phyloP scores from a whole-genome alignment of 768 basidiomycete species.

The Russula brevipes region DNA sequence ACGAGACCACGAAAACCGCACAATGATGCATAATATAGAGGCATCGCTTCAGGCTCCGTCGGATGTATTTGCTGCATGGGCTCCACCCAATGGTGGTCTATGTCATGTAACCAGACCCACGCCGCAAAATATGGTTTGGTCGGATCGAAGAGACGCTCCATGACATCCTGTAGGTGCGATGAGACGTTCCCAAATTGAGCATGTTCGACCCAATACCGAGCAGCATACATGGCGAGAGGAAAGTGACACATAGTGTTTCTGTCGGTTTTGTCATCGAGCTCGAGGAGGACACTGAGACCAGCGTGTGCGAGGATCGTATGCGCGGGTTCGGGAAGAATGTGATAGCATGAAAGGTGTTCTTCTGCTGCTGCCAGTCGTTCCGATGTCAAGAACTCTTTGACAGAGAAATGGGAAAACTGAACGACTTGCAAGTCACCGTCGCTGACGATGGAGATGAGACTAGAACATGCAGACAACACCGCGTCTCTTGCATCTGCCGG shows the following conservation, averaged over 20 bases:
- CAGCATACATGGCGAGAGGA: neutral
- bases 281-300: neutral
- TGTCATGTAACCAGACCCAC: slow-evolving; percentile 10
- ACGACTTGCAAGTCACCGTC: neutral
- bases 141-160: neutral
- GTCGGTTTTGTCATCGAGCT: neutral
- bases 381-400: slow-evolving; percentile 11
- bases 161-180: neutral
- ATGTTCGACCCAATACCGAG: slow-evolving; percentile 9
- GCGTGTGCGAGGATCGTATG: neutral
- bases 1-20: neutral
- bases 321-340: neutral
- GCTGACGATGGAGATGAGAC: neutral
- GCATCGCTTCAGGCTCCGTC: neutral
- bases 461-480: slow-evolving; percentile 5
- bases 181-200: neutral
- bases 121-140: neutral
- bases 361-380: neutral
- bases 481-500: neutral
- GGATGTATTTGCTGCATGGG: neutral
- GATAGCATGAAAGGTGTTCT: neutral
- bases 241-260: neutral
- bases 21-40: slow-evolving; percentile 6
- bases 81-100: neutral
- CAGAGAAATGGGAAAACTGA: slow-evolving; percentile 8